Base-by-base conservation (phyloP, 257 asterid genomes). In the Solanum corneliomulleri region DNA sequence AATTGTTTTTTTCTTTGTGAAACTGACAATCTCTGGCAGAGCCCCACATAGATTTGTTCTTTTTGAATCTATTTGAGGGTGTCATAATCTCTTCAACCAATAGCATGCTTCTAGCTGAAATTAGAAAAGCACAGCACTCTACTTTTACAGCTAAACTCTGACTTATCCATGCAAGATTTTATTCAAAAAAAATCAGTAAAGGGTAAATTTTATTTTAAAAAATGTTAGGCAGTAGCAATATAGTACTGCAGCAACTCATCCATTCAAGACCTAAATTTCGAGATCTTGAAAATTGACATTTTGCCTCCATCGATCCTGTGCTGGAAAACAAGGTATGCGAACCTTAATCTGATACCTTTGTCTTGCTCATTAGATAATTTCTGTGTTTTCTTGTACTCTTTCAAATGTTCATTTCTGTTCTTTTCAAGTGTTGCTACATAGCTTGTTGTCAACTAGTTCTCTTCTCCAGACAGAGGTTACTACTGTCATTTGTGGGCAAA, bases 381-480 rank as follows among this genome's bases (percentile, higher is more conserved):
- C 18, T 21, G 35, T 85, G 82, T 35, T 35, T 72, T 70, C 39
- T 49, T 56, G 72, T 35, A 41, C 41, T 74, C 82, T 85, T 47
- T 52, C 21, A 85, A 70, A 52, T 18, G 47, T 25, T 71, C 58
- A 47, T 72, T 56, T 20, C 42, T 35, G 60, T 74, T 86, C 37
- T 45, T 31, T 72, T 72, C 49, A 11, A 86, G 74, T 72, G 29
- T 81, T 49, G 85, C 44, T 47, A 49, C 68, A 31, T 81, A 81
- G 70, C 70, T 81, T 20, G 69, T 49, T 81, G 44, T 49, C 85
- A 81, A 52, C 70, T 81, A 31, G 37, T 41, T 86, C 85, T 91
- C 76, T 89, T 93, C 86, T 93, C 88, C 95, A 97, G 99, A 96
- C 99, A 77, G 99, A 97, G 93, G 99, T 95, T 89, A 96, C 99